Base-by-base conservation (phyloP, 352 stramenopile species). In the Phytophthora sojae region DNA sequence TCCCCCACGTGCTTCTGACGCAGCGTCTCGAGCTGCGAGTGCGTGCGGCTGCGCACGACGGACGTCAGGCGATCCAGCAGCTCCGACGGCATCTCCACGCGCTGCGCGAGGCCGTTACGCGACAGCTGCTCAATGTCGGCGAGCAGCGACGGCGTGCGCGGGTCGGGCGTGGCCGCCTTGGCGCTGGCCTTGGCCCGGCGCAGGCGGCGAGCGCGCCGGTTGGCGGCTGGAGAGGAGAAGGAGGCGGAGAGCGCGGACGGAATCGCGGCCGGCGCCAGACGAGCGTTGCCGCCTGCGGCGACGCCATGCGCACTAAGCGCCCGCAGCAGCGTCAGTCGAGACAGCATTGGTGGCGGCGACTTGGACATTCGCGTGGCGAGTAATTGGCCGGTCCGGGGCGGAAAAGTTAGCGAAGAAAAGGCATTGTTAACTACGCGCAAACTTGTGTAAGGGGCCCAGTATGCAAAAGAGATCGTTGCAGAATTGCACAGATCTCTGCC, bases 1-100 rank as follows among this genome's bases (percentile, higher is more conserved):
- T 90, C 79, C 57, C 84, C 70, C 21, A 78, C 57, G 53, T 87
- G 69, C 61, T 91, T 83, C 47, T 90, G 79, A 26, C 84, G 83
- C 51, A 96, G 70, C 26, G 80, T 80, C 58, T 86, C 77, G 15
- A 96, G 81, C 79, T 96, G 89, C 45, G 86, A 89, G 68, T 96
- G 87, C 69, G 89, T 94, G 57, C 89, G 87, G 9, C 76, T 59
- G 39, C 90, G 85, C 30, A 94, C 67, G 11, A 94, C 69, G 3
- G 74, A 71, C n/a, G 79, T 84, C 29, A 96, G 52, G 2, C 89
- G 89, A 0, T 75, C 42, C 47, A 94, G 69, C 67, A 96, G 64
- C 29, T 86, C 76, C 39, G 67, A 75, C 2, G 89, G 87, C 86
- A 96, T 94, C 58, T 93, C 81, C 45, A 93, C 78, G 62, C 85